Conservation (phyloP, 2,329 filamentous ascomycete genomes). For the Allantophomopsis lycopodina region DNA sequence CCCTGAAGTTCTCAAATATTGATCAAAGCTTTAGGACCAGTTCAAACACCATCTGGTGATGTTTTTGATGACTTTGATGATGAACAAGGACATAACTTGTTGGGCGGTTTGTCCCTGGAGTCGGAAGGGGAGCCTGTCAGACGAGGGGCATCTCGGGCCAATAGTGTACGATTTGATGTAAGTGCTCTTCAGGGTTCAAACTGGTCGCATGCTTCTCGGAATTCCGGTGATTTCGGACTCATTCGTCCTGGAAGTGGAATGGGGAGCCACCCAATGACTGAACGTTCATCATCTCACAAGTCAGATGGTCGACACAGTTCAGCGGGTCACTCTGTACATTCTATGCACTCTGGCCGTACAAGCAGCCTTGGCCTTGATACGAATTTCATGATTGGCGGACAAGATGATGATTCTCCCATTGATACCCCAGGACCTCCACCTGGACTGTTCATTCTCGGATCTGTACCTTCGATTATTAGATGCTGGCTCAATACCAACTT, state of each 20-base stretch:
- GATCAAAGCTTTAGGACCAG: conserved; percentile 42
- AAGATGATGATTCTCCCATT: conserved; percentile 54
- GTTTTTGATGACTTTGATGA: conserved; percentile 80
- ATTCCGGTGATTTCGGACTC: conserved; percentile 71
- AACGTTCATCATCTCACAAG: conserved; percentile 85
- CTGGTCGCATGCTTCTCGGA: conserved; percentile 71
- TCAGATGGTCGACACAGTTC: conserved; percentile 93
- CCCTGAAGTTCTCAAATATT: not conserved
- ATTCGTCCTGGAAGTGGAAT: conserved; percentile 68
- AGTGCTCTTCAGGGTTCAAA: conserved; percentile 80
- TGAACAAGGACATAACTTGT: conserved; percentile 67
- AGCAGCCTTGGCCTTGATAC: conserved; percentile 82
- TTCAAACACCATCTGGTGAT: conserved; percentile 68
- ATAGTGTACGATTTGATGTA: conserved; percentile 95
- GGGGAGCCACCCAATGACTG: conserved; percentile 68
- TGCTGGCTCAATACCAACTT: conserved; percentile 91
- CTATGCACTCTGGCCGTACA: conserved; percentile 60
- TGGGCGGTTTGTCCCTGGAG: conserved; percentile 74
- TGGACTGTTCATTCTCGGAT: conserved; percentile 72
- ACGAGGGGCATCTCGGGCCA: conserved; percentile 80
- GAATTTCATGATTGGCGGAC: conserved; percentile 46
- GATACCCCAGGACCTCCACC: conserved; percentile 67
- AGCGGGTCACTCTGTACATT: conserved; percentile 66
- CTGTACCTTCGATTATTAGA: conserved; percentile 85
- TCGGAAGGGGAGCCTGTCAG: conserved; percentile 76